Conservation (phyloP, 176 grass and related monocot species). For the Hyparrhenia diplandra region DNA sequence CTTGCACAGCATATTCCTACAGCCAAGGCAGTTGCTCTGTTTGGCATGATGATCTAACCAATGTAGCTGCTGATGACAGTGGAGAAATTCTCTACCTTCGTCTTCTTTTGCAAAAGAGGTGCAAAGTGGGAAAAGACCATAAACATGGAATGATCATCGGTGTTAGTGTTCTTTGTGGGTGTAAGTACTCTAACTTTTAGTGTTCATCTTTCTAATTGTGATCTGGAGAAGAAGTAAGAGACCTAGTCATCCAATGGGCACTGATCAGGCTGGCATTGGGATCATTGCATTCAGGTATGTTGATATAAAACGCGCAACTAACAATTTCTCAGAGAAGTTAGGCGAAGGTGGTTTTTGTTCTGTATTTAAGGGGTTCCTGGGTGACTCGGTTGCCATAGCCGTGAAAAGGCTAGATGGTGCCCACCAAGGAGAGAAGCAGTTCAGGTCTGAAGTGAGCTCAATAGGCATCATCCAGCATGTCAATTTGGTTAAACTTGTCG, state of each 20-base stretch:
- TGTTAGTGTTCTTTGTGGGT: background rate
- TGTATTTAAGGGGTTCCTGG: conserved; percentile 55
- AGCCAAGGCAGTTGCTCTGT: conserved; percentile 21
- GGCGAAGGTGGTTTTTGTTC: conserved; percentile 61
- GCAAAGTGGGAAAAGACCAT: background rate
- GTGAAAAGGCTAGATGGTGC: conserved; percentile 43
- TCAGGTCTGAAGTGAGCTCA: background rate
- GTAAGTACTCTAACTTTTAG: background rate
- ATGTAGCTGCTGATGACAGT: conserved; percentile 21
- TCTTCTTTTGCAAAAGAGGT: conserved; percentile 47
- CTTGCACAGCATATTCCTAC: conserved; percentile 53
- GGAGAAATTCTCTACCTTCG: conserved; percentile 53
- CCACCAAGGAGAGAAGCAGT: background rate
- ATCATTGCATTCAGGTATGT: conserved; percentile 38
- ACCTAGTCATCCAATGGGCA: background rate
- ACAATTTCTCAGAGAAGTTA: conserved; percentile 50
- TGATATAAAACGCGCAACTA: conserved; percentile 46
- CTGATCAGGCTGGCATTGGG: background rate
- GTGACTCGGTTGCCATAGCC: conserved; percentile 43
- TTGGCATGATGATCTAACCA: conserved; percentile 49
- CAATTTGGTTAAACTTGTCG: conserved; percentile 49
- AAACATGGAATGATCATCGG: background rate
- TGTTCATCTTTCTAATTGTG: background rate
- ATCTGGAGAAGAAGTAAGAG: background rate
- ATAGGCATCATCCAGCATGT: background rate